These are phyloP conservation scores for Talaromyces stipitatus DNA, from an alignment of 495 filamentous ascomycete genomes.

Conservation along the genomic window DNA sequence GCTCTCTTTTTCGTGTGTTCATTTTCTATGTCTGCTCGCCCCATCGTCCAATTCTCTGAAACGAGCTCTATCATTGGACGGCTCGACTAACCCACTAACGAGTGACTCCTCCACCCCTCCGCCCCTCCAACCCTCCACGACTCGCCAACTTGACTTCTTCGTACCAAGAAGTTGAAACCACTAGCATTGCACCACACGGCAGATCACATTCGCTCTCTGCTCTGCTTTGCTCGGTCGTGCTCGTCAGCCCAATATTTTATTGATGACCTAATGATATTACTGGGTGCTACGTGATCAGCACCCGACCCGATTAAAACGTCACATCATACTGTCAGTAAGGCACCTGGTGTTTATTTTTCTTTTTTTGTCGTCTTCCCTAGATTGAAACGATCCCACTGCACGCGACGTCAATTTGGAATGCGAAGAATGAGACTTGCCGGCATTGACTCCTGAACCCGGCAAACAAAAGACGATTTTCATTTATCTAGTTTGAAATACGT, in stretches of 20 bases:
- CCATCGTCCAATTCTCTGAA: not conserved
- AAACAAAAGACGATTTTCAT: not conserved
- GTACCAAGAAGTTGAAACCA: not conserved
- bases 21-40: not conserved
- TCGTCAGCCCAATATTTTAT: not conserved
- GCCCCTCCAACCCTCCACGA: slow-evolving; percentile 1
- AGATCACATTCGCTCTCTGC: not conserved
- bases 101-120: slow-evolving; percentile 3
- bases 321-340: slow-evolving; percentile 1
- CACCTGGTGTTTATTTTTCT: not conserved
- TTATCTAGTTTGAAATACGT: not conserved
- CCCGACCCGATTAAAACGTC: not conserved
- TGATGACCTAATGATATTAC: not conserved
- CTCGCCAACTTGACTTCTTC: not conserved
- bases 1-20: not conserved
- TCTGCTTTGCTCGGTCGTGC: not conserved
- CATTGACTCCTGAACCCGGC: not conserved
- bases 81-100: not conserved
- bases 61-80: not conserved
- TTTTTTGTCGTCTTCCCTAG: not conserved
- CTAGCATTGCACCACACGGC: not conserved
- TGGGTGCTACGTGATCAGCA: not conserved
- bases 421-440: not conserved
- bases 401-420: not conserved
- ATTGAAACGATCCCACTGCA: not conserved